phyloP scores from a whole-genome alignment of 2,329 filamentous ascomycete species.

The Talaromyces pinophilus region DNA sequence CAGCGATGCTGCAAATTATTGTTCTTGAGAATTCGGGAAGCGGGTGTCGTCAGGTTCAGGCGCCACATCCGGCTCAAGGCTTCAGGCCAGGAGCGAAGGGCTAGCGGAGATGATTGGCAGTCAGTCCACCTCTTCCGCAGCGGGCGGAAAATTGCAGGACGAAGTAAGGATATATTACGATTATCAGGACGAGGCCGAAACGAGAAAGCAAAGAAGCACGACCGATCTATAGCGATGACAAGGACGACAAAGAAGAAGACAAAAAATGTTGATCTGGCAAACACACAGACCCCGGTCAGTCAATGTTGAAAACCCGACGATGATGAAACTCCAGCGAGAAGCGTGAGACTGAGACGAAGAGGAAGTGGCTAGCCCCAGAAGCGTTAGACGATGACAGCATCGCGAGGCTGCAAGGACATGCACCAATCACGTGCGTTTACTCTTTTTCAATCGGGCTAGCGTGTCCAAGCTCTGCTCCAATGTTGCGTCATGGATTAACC shows the following conservation, averaged over 20 bases:
- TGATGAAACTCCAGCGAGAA: slow-evolving; percentile 7
- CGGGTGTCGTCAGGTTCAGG: slow-evolving; percentile 18
- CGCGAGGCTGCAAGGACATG: background rate
- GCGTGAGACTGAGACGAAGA: background rate
- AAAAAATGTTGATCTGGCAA: background rate
- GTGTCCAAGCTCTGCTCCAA: background rate
- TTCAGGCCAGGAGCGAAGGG: slow-evolving; percentile 7
- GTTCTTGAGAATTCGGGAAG: slow-evolving; percentile 5
- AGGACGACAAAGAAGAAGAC: background rate
- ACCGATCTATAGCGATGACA: slow-evolving; percentile 6
- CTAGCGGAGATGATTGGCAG: slow-evolving; percentile 2
- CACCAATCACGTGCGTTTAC: background rate
- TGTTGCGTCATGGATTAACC: slow-evolving; percentile 19
- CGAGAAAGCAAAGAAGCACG: background rate
- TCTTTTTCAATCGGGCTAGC: background rate
- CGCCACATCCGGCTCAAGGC: slow-evolving; percentile 19
- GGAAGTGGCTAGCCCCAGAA: background rate
- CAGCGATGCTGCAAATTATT: background rate
- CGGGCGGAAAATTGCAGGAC: slow-evolving; percentile 6
- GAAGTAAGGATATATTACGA: slow-evolving; percentile 13
- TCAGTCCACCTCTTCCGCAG: background rate
- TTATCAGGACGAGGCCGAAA: background rate
- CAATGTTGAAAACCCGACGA: background rate
- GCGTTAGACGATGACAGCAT: slow-evolving; percentile 10
- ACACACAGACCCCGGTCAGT: background rate